Evolutionary conservation across 371 early-diverging fungal genomes (phyloP).

Genomic region (Mortierella sp.): DNA sequence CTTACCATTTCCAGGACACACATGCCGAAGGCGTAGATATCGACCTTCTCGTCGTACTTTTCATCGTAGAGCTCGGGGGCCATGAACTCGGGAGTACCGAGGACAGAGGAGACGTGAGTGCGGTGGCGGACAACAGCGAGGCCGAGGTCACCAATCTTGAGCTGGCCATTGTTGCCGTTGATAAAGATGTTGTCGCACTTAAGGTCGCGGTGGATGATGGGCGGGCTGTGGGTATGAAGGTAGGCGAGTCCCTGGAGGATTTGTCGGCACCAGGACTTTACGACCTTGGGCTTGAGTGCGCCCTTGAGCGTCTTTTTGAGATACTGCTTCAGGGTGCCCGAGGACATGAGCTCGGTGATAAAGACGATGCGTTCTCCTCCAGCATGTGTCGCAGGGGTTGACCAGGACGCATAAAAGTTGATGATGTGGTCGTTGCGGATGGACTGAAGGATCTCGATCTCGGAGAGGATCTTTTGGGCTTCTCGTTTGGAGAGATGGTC

Average conservation of each 20-base stretch:
- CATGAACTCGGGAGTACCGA: conserved; percentile 87
- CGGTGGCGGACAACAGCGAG: conserved; percentile 73
- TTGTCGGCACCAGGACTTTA: conserved; percentile 83
- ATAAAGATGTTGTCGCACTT: conserved; percentile 90
- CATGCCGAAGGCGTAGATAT: conserved; percentile 95
- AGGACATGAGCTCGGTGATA: conserved; percentile 95
- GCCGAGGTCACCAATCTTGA: conserved; percentile 93
- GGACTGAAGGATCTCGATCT: conserved; percentile 80
- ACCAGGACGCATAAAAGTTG: conserved; percentile 82
- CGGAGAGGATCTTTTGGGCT: conserved; percentile 68
- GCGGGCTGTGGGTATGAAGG: conserved; percentile 85
- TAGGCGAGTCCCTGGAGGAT: conserved; percentile 89
- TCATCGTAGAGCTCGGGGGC: conserved; percentile 93
- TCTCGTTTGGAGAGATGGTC: conserved; percentile 69
- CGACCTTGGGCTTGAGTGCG: conserved; percentile 76
- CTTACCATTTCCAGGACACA: conserved; percentile 87
- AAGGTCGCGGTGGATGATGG: conserved; percentile 90
- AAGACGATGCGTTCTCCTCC: conserved; percentile 84
- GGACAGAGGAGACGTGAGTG: conserved; percentile 71
- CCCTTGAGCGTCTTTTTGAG: conserved; percentile 78
- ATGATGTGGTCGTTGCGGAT: conserved; percentile 93
- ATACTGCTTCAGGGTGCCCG: conserved; percentile 89
- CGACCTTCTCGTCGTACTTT: conserved; percentile 87
- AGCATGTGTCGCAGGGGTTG: conserved; percentile 62
- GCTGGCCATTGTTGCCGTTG: conserved; percentile 86